Base-by-base conservation (phyloP, 2,329 filamentous ascomycete species). In the Cercospora sp. region DNA sequence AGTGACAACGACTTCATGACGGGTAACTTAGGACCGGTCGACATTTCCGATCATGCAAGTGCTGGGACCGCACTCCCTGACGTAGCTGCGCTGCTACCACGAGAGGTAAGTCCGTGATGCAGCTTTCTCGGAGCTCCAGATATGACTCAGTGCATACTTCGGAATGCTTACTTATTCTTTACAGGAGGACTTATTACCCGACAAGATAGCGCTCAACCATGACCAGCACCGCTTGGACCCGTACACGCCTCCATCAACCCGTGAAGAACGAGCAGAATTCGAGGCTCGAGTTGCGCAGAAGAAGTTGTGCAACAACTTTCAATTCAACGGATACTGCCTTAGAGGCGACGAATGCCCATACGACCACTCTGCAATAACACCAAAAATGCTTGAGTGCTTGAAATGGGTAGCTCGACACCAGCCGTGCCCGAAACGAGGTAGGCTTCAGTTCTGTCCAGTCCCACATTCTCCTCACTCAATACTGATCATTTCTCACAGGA, bases 241-340 rank as follows among this genome's bases (percentile, higher is more conserved):
- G 0, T 80, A 80, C 71, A 75, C 80, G 33, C 75, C 78, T 8
- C 70, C 75, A 0, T 81, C 82, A 0, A 72, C 79, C 0, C 36
- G 70, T 13, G 77, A 80, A 16, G 80, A 81, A 30, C 79, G 80
- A 72, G 73, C 77, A 1, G 69, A 70, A 8, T 86, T 83, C 72
- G 78, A 79, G 20, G 73, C 75, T 10, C 79, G 80, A 12, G 76
- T 77, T 30, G 76, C 75, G 13, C 71, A 75, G 2, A 75, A 77
- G 18, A 85, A 85, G 70, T 79, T 83, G 0, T 87, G 85, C 74
- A 86, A 86, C 72, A 80, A 79, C 30, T 80, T 80, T 67, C 82
- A 85, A 65, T 77, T 87, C 0, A 66, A 60, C 45, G 74, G 72
- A 3, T 55, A 70, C 39, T 78, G 77, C 60, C 55, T 65, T 16